A percentile compares a stretch with the other conserved stretches of the same genome.
Conservation (phyloP, 176 grass and related monocot genomes). For the Phyllostachys edulis region DNA sequence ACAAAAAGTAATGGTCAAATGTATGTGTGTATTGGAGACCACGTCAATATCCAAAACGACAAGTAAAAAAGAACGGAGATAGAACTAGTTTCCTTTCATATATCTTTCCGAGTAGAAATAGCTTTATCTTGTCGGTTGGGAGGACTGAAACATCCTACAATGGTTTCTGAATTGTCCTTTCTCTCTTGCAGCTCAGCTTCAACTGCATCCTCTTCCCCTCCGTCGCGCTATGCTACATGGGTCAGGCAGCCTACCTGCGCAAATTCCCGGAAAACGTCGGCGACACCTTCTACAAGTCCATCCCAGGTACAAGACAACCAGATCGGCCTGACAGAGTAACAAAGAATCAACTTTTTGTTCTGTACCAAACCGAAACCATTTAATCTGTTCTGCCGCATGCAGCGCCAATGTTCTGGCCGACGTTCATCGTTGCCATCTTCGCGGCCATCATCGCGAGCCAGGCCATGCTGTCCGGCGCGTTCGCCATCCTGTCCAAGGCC, state of each 20-base stretch:
- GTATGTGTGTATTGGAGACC: no score
- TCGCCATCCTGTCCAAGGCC: slow-evolving; percentile 62
- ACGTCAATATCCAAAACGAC: no score
- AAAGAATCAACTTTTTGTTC: background rate
- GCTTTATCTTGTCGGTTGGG: background rate
- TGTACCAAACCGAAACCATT: background rate
- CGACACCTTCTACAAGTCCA: slow-evolving; percentile 64
- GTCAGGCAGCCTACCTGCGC: slow-evolving; percentile 63
- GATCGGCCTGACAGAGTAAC: background rate
- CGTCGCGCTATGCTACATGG: slow-evolving; percentile 56
- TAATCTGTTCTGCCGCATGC: background rate
- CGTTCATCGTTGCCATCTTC: slow-evolving; percentile 57
- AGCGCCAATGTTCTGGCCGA: slow-evolving; percentile 68
- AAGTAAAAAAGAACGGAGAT: no score
- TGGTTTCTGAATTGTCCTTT: background rate
- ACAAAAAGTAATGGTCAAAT: no score
- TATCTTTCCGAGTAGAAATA: background rate
- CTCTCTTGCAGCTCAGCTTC: slow-evolving; percentile 54
- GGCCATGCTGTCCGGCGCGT: slow-evolving; percentile 65
- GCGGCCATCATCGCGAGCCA: slow-evolving; percentile 72
- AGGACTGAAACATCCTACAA: background rate
- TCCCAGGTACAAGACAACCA: slow-evolving; percentile 48
- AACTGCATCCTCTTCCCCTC: slow-evolving; percentile 44
- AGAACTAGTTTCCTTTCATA: background rate
- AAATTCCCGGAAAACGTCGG: slow-evolving; percentile 31